phyloP scores from a whole-genome alignment of 2,329 filamentous ascomycete species.

The Tolypocladium pustulatum region DNA sequence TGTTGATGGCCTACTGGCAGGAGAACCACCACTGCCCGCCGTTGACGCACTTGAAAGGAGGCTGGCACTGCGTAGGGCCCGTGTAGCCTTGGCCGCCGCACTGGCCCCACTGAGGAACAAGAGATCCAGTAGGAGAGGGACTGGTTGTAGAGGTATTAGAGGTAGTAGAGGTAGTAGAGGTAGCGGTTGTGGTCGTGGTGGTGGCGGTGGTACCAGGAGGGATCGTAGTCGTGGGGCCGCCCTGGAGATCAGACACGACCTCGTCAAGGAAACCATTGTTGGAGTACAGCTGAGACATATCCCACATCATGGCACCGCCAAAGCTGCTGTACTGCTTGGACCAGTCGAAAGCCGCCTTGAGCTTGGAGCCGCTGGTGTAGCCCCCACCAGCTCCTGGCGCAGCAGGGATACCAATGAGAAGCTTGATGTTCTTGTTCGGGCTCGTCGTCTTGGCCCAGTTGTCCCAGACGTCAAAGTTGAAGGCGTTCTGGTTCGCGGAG shows the following conservation, averaged over 20 bases:
- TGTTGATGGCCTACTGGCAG: slow-evolving; percentile 5
- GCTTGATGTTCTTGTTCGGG: slow-evolving; percentile 48
- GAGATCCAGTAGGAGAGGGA: slow-evolving; percentile 6
- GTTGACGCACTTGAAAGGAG: slow-evolving; percentile 12
- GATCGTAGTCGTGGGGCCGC: background rate
- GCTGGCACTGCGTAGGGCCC: slow-evolving; percentile 10
- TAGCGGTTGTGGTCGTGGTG: background rate
- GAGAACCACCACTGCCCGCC: slow-evolving; percentile 11
- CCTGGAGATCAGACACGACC: slow-evolving; percentile 16
- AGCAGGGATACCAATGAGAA: slow-evolving; percentile 52
- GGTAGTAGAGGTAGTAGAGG: slow-evolving; percentile 2
- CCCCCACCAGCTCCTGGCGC: slow-evolving; percentile 43
- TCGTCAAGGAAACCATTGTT: slow-evolving; percentile 45
- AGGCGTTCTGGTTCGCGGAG: slow-evolving; percentile 34
- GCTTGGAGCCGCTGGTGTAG: slow-evolving; percentile 36
- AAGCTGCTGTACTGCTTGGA: slow-evolving; percentile 46
- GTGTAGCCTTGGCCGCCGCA: slow-evolving; percentile 13
- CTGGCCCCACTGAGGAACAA: slow-evolving; percentile 13
- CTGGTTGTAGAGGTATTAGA: background rate
- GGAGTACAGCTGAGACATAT: slow-evolving; percentile 49
- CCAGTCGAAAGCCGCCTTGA: slow-evolving; percentile 42
- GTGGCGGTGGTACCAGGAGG: background rate
- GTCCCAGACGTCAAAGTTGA: slow-evolving; percentile 56
- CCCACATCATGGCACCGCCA: slow-evolving; percentile 62
- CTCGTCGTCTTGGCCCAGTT: slow-evolving; percentile 47